phyloP scores from a whole-genome alignment of 2,329 filamentous ascomycete species.

The Coleophoma cylindrospora region DNA sequence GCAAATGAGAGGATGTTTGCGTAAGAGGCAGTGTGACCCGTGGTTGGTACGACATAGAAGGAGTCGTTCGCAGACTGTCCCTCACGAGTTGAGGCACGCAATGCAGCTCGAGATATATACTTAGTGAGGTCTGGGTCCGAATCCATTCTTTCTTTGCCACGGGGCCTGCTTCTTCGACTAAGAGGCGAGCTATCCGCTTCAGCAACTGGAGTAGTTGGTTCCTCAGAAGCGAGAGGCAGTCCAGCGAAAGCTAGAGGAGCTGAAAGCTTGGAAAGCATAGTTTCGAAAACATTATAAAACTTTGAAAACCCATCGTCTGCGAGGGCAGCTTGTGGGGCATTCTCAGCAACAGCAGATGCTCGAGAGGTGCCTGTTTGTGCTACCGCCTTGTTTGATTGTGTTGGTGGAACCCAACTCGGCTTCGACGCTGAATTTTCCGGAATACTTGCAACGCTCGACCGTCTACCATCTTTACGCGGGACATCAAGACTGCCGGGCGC shows the following conservation, averaged over 20 bases:
- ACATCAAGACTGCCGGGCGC: conserved; percentile 64
- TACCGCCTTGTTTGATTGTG: conserved; percentile 21
- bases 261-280: conserved; percentile 80
- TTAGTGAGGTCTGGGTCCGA: conserved; percentile 72
- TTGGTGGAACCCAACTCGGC: conserved; percentile 45
- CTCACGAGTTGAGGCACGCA: conserved; percentile 71
- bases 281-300: conserved; percentile 91
- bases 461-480: conserved; percentile 43
- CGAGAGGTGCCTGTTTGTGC: conserved; percentile 13
- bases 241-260: conserved; percentile 91
- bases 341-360: conserved; percentile 27
- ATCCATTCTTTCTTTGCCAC: conserved; percentile 24
- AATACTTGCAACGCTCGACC: conserved; percentile 46
- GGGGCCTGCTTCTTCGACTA: conserved; percentile 18
- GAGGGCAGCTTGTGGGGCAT: conserved; percentile 19
- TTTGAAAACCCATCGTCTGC: conserved; percentile 70
- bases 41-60: conserved; percentile 92
- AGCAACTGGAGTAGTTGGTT: conserved; percentile 30
- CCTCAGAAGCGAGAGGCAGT: conserved; percentile 64
- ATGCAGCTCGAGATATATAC: conserved; percentile 79
- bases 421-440: conserved; percentile 46
- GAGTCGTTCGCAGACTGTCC: conserved; percentile 62
- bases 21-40: conserved; percentile 88
- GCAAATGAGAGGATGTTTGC: conserved; percentile 77
- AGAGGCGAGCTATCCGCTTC: conserved; percentile 33